Evolutionary conservation across 305 asterid species (phyloP), one percentile per base, ranked within the genome.

Genomic region (Fraxinus nigra): DNA sequence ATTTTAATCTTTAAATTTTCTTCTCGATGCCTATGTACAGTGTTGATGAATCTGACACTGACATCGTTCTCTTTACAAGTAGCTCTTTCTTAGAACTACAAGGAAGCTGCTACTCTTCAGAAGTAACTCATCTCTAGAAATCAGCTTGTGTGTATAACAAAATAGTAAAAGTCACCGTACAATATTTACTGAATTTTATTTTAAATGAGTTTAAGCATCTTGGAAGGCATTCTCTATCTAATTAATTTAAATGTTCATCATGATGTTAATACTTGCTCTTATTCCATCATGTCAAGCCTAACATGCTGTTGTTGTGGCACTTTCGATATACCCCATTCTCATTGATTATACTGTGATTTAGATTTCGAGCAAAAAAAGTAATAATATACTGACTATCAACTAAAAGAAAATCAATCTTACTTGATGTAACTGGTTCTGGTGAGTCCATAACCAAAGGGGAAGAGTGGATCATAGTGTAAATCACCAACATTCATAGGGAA

Each of bases 401-500:
- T 63, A 24, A 63, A 26, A 22, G 72, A 63, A 63, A 63, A 24
- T 22, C 4, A 28, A 28, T 28, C 30, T 28, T 30, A 48, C 61
- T 72, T 30, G 54, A 76, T 34, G 24, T 22, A 67, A 74, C 35
- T 8, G 80, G 59, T 30, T 81, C 18, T 0, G 7, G 87, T 80
- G 72, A 92, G 92, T 5, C 97, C 95, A 82, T 65, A 90, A 0
- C 94, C 94, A 56, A 87, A 73, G 1, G 97, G 91, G 56, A 82
- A 93, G 20, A 93, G 87, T 56, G 97, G 95, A 89, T 93, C 92
- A 77, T 93, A 93, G 54, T 89, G 80, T 11, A 59, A 16, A 79
- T 93, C 93, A 0, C 92, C 94, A 51, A 87, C 87, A 61, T 90
- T 92, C 92, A 92, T 89, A 0, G 97, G 97, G 1, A 90, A 86